Percentiles rank a stretch among this genome's conserved stretches.
Conservation (phyloP, 2,329 filamentous ascomycete genomes). For the Colletotrichum sp. region DNA sequence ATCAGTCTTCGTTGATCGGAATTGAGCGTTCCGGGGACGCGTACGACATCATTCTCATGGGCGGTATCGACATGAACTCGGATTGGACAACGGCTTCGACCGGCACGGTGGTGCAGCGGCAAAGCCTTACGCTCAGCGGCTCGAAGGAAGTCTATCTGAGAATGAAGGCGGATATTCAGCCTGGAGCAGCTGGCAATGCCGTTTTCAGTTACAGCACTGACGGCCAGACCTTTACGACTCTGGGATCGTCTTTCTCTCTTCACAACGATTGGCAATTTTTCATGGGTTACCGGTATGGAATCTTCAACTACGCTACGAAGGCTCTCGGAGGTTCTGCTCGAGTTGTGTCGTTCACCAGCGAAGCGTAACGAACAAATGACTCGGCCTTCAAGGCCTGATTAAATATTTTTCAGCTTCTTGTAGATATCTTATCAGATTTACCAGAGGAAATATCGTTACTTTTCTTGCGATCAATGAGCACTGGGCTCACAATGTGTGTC, state of each 20-base stretch:
- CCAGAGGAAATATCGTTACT: not conserved
- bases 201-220: conserved; percentile 45
- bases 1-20: conserved; percentile 57
- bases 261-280: conserved; percentile 49
- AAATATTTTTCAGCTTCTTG: not conserved
- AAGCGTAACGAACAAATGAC: not conserved
- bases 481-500: not conserved
- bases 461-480: not conserved
- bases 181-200: not conserved
- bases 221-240: conserved; percentile 38
- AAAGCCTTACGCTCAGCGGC: not conserved
- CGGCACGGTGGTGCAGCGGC: not conserved
- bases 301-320: conserved; percentile 55
- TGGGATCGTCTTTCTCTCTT: conserved; percentile 41
- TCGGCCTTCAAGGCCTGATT: not conserved
- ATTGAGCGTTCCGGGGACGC: conserved; percentile 30
- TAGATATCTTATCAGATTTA: not conserved
- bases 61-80: conserved; percentile 11
- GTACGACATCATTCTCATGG: not conserved
- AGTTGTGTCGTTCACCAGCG: not conserved
- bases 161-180: not conserved
- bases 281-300: conserved; percentile 51
- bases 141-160: not conserved
- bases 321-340: conserved; percentile 22
- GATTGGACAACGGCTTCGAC: not conserved